Percentiles rank a stretch among this genome's conserved stretches.
phyloP scores from a whole-genome alignment of 2,329 filamentous ascomycete genomes.

The Penicillium sp. region DNA sequence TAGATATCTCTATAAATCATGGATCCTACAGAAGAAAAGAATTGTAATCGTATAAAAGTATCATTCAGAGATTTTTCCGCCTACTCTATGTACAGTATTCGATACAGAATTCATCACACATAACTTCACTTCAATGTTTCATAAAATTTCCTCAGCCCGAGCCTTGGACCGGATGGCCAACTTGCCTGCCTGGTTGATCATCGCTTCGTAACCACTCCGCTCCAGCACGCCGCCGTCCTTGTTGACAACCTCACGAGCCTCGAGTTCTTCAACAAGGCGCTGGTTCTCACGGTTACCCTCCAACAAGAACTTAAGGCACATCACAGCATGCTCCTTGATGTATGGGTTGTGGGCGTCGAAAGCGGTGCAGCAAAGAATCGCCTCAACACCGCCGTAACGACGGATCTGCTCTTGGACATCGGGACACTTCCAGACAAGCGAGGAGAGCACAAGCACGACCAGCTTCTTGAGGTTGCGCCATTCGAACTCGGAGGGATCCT shows the following conservation, averaged over 20 bases:
- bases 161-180: conserved; percentile 42
- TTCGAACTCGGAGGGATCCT: conserved; percentile 66
- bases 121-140: conserved; percentile 8
- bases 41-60: not conserved
- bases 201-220: conserved; percentile 44
- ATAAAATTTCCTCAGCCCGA: conserved; percentile 7
- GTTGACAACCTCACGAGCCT: conserved; percentile 46
- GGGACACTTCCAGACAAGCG: conserved; percentile 81
- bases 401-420: conserved; percentile 87
- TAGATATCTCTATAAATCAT: no score
- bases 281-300: conserved; percentile 55
- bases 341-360: conserved; percentile 94
- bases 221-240: conserved; percentile 43
- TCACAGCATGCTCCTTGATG: conserved; percentile 85
- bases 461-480: conserved; percentile 88
- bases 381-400: conserved; percentile 79
- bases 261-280: conserved; percentile 52
- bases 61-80: not conserved
- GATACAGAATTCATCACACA: conserved; percentile 4
- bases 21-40: not conserved
- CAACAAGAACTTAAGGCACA: conserved; percentile 74
- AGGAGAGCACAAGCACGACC: conserved; percentile 85
- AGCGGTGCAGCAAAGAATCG: conserved; percentile 81
- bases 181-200: conserved; percentile 46
- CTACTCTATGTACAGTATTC: not conserved